Conservation (phyloP, 2,329 filamentous ascomycete species). For the Alternaria gansuensis region DNA sequence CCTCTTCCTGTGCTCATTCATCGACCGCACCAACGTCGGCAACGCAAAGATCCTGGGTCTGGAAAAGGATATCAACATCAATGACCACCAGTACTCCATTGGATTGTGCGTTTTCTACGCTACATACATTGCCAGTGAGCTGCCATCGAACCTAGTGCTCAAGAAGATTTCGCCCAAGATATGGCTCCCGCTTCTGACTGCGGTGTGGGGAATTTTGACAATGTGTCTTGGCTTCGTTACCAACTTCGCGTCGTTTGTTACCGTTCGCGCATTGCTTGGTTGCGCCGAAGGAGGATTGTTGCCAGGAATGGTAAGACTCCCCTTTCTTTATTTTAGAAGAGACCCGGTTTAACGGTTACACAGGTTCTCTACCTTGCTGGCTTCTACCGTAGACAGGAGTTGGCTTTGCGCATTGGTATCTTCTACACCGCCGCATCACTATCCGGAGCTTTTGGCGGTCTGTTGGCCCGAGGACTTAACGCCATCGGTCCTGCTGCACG, state of each 20-base stretch:
- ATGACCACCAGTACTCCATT: slow-evolving; percentile 69
- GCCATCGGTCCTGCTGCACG: slow-evolving; percentile 66
- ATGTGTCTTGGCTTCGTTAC: slow-evolving; percentile 66
- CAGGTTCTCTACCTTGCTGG: slow-evolving; percentile 66
- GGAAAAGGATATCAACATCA: slow-evolving; percentile 64
- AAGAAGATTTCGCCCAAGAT: slow-evolving; percentile 68
- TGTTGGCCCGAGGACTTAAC: slow-evolving; percentile 68
- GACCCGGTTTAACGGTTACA: too few species aligned
- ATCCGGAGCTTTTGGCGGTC: slow-evolving; percentile 70
- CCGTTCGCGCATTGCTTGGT: slow-evolving; percentile 69
- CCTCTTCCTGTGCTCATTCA: slow-evolving; percentile 71
- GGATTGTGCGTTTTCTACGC: slow-evolving; percentile 72
- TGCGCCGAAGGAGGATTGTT: slow-evolving; percentile 71
- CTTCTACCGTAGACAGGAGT: slow-evolving; percentile 67
- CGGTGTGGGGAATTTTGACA: slow-evolving; percentile 67
- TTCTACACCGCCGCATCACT: slow-evolving; percentile 74
- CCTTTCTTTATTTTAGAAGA: too few species aligned
- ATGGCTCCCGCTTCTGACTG: slow-evolving; percentile 67
- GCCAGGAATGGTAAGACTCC: slow-evolving; percentile 66
- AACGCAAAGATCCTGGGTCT: slow-evolving; percentile 73
- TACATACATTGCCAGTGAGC: slow-evolving; percentile 69
- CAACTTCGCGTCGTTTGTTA: slow-evolving; percentile 66
- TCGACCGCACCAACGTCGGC: slow-evolving; percentile 76
- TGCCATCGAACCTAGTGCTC: slow-evolving; percentile 71
- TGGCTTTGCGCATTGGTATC: slow-evolving; percentile 70